Evolutionary conservation across 352 stramenopile species (phyloP).

Genomic region (Globisporangium nagaii): DNA sequence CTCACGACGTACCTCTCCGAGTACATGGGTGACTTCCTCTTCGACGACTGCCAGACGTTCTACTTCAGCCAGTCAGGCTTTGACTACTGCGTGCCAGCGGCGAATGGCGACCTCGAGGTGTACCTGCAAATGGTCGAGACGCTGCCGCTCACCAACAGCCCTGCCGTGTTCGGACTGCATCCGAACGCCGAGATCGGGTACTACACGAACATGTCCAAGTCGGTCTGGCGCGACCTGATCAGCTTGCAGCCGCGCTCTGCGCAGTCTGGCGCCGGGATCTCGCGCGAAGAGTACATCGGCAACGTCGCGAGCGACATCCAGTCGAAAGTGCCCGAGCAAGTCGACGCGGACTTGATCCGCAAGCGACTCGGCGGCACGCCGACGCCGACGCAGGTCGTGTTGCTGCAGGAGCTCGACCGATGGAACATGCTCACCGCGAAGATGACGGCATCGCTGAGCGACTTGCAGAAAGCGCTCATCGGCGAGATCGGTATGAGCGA

Average conservation of each 20-base stretch:
- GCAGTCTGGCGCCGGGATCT: conserved; percentile 67
- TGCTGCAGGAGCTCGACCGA: conserved; percentile 93
- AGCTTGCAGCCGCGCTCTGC: conserved; percentile 87
- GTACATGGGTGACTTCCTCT: conserved; percentile 97
- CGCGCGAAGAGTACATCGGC: conserved; percentile 91
- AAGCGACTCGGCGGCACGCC: conserved; percentile 71
- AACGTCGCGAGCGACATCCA: conserved; percentile 89
- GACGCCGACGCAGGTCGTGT: conserved; percentile 88
- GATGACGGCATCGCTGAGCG: conserved; percentile 82
- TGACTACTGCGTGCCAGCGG: conserved; percentile 82
- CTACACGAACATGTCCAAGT: conserved; percentile 93
- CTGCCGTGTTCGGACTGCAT: conserved; percentile 94
- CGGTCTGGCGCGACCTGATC: conserved; percentile 92
- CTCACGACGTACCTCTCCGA: conserved; percentile 91
- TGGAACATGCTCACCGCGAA: conserved; percentile 90
- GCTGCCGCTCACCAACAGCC: conserved; percentile 91
- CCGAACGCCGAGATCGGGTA: conserved; percentile 96
- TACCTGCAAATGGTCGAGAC: conserved; percentile 86
- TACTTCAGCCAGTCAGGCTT: conserved; percentile 93
- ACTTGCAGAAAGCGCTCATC: conserved; percentile 90
- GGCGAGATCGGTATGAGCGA: conserved; percentile 97
- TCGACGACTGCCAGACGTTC: conserved; percentile 92
- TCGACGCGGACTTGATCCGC: conserved; percentile 87
- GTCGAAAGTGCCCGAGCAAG: conserved; percentile 83
- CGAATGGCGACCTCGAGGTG: conserved; percentile 55